Percentiles rank a stretch among this genome's conserved stretches.
Conservation (phyloP, 2,329 filamentous ascomycete species). For the Trichoderma brevicompactum region DNA sequence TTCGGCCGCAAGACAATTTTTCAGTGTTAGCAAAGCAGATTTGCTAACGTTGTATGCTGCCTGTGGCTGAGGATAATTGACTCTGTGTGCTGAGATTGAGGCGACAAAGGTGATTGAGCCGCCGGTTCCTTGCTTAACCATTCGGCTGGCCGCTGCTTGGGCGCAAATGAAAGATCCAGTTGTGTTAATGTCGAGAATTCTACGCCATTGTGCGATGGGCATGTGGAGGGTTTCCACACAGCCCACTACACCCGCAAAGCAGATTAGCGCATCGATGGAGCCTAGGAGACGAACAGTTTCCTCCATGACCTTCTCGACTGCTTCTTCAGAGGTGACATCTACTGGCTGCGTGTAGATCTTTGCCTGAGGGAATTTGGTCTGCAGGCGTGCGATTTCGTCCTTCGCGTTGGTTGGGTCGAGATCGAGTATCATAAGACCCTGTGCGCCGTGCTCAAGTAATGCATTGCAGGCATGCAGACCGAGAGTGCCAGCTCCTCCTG, state of each 20-base stretch:
- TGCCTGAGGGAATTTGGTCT: too few relatives aligned
- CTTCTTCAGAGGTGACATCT: too few relatives aligned
- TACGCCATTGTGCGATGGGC: slow-evolving; percentile 55
- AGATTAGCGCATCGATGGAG: slow-evolving; percentile 33
- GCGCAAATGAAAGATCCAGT: slow-evolving; percentile 50
- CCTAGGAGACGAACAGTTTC: slow-evolving; percentile 26
- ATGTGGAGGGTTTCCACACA: slow-evolving; percentile 62
- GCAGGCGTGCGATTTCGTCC: slow-evolving; percentile 1
- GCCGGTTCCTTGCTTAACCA: slow-evolving; percentile 54
- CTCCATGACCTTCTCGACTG: too few relatives aligned
- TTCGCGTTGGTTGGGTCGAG: slow-evolving; percentile 48
- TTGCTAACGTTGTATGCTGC: slow-evolving; percentile 74
- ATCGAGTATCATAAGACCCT: slow-evolving; percentile 65
- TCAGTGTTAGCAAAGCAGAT: slow-evolving; percentile 66
- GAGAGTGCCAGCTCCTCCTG: slow-evolving; percentile 25
- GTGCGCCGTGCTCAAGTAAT: slow-evolving; percentile 70
- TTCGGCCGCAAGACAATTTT: slow-evolving; percentile 69
- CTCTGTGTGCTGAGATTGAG: slow-evolving; percentile 68
- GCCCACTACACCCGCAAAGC: slow-evolving; percentile 65
- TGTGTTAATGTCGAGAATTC: slow-evolving; percentile 72
- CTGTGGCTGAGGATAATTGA: slow-evolving; percentile 76
- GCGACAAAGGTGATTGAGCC: slow-evolving; percentile 70
- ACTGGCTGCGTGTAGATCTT: too few relatives aligned
- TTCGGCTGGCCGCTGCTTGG: slow-evolving; percentile 35
- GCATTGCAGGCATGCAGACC: slow-evolving; percentile 60